phyloP scores from a whole-genome alignment of 768 basidiomycete genomes.

The Mrakia frigida region DNA sequence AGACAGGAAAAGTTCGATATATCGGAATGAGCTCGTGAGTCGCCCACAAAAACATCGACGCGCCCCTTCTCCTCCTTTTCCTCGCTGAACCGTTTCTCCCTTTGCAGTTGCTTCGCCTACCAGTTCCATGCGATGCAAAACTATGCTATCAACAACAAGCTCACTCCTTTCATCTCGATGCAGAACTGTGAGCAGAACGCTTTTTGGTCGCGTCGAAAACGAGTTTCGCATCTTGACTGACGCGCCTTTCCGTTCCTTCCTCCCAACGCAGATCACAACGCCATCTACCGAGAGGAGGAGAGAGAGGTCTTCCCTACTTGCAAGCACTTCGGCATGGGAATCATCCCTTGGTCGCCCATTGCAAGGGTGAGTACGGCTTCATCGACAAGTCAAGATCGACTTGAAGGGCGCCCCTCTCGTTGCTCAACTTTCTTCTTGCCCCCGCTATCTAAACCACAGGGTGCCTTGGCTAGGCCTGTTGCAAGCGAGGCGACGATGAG shows the following conservation, averaged over 20 bases:
- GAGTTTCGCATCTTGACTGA: not conserved
- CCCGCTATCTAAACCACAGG: no score
- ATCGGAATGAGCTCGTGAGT: constrained; percentile 26
- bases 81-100: no score
- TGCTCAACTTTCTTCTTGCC: no score
- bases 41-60: constrained; percentile 6
- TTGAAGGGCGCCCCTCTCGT: no score
- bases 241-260: not conserved
- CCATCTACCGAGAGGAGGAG: constrained; percentile 59
- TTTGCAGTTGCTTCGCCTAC: constrained; percentile 14
- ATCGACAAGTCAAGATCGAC: no score
- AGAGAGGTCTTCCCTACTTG: constrained; percentile 43
- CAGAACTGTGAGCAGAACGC: constrained; percentile 56
- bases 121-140: constrained; percentile 36
- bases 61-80: not conserved
- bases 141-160: constrained; percentile 58
- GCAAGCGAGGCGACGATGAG: constrained; percentile 46
- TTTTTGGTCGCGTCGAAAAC: no score
- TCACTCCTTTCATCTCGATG: constrained; percentile 63
- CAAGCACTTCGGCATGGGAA: constrained; percentile 50
- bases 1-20: constrained; percentile 27
- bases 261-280: constrained; percentile 46
- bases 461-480: constrained; percentile 37
- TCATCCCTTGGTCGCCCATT: constrained; percentile 57
- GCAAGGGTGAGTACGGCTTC: no score